phyloP scores from a whole-genome alignment of 1,284 basidiomycete genomes.

The Peniophora sp. region DNA sequence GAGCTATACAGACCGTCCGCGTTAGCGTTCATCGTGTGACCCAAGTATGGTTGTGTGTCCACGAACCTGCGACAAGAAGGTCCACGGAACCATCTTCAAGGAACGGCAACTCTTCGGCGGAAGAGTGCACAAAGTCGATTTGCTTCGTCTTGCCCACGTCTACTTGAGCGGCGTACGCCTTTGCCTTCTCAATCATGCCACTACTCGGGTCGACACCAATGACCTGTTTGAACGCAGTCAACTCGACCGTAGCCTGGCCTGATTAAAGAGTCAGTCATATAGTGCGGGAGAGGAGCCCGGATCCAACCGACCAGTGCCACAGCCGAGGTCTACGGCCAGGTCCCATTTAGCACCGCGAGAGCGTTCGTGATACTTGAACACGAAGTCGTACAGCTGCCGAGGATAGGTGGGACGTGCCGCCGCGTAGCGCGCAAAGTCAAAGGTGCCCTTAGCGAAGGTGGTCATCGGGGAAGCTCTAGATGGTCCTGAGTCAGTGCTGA shows the following conservation, averaged over 20 bases:
- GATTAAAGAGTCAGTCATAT: background rate
- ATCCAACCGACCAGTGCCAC: constrained; percentile 61
- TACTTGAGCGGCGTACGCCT: constrained; percentile 23
- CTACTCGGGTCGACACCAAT: constrained; percentile 68
- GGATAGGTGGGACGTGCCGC: constrained; percentile 65
- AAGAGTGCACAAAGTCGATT: constrained; percentile 40
- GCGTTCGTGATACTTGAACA: constrained; percentile 50
- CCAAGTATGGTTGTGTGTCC: background rate
- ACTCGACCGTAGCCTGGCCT: constrained; percentile 63
- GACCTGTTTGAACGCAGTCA: constrained; percentile 55
- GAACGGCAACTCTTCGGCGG: constrained; percentile 50
- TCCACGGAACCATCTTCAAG: constrained; percentile 57
- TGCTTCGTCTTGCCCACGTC: constrained; percentile 12
- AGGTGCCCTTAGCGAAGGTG: constrained; percentile 57
- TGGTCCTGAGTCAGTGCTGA: background rate
- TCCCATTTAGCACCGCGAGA: constrained; percentile 36
- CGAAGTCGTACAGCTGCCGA: constrained; percentile 47
- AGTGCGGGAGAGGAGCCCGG: background rate
- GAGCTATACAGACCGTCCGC: constrained; percentile 37
- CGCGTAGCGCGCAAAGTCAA: constrained; percentile 59
- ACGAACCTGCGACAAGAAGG: constrained; percentile 63
- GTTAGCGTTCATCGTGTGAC: background rate
- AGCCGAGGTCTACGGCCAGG: constrained; percentile 69
- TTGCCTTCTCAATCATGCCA: constrained; percentile 68
- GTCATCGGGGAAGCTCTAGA: constrained; percentile 38